Evolutionary conservation across 2,329 filamentous ascomycete species (phyloP).

Genomic region (Escovopsis sp.): DNA sequence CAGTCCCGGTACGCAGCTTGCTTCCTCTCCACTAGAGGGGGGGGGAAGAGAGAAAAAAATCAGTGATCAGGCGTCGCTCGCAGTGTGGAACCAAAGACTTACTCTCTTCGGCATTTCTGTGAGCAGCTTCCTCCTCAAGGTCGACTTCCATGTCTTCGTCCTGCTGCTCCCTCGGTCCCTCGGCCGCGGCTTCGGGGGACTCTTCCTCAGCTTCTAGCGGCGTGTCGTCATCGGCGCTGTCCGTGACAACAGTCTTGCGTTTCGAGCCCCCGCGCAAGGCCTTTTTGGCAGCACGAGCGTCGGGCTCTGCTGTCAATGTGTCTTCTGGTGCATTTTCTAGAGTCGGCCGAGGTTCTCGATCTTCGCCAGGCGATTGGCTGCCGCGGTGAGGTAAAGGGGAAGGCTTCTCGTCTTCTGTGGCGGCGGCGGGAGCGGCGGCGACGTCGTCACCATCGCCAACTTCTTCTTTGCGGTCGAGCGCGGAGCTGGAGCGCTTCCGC

Average conservation of each 20-base stretch:
- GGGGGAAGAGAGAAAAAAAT: slow-evolving; percentile 5
- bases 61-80: slow-evolving; percentile 4
- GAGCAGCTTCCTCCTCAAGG: slow-evolving; percentile 40
- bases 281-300: slow-evolving; percentile 16
- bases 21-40: slow-evolving; percentile 54
- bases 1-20: slow-evolving; percentile 68
- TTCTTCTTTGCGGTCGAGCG: slow-evolving; percentile 20
- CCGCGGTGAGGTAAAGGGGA: slow-evolving; percentile 21
- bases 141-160: slow-evolving; percentile 41
- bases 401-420: slow-evolving; percentile 22
- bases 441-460: slow-evolving; percentile 22
- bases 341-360: slow-evolving; percentile 21
- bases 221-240: slow-evolving; percentile 15
- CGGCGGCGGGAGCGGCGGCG: slow-evolving; percentile 1
- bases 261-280: slow-evolving; percentile 27
- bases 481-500: slow-evolving; percentile 40
- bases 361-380: slow-evolving; percentile 31
- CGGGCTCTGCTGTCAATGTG: no score
- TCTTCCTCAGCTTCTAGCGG: slow-evolving; percentile 20
- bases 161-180: slow-evolving; percentile 28
- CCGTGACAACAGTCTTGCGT: slow-evolving; percentile 17
- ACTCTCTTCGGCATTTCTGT: slow-evolving; percentile 52
- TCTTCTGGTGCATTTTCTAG: no score
- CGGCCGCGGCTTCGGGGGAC: slow-evolving; percentile 18
- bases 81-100: slow-evolving; percentile 17